phyloP scores from a whole-genome alignment of 257 asterid species.

The Cordia subcordata region DNA sequence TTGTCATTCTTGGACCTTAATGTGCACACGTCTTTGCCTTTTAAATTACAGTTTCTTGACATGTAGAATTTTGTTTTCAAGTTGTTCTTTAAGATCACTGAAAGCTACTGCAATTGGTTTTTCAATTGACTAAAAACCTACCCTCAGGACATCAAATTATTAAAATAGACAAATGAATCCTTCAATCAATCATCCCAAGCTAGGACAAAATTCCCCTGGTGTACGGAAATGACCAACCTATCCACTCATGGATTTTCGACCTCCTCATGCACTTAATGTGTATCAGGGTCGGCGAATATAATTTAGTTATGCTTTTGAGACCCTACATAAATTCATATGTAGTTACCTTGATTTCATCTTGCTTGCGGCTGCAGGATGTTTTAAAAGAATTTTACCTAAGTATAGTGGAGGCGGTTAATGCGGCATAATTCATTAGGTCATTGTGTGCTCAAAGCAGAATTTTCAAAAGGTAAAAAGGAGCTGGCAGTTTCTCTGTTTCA shows the following conservation, averaged over 20 bases:
- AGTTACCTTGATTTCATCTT: not conserved
- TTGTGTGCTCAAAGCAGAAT: constrained; percentile 87
- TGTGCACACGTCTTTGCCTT: too few species aligned
- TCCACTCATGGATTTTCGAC: constrained; percentile 96
- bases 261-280: constrained; percentile 90
- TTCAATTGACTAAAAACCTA: too few species aligned
- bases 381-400: constrained; percentile 94
- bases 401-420: constrained; percentile 93
- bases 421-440: constrained; percentile 98
- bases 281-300: constrained; percentile 59
- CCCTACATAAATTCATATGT: not conserved
- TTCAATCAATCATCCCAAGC: constrained; percentile 99
- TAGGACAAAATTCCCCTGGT: constrained; percentile 91
- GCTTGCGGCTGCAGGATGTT: constrained; percentile 59
- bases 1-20: too few species aligned
- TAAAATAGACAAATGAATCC: constrained; percentile 94
- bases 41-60: too few species aligned
- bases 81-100: too few species aligned
- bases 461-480: constrained; percentile 90
- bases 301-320: not conserved
- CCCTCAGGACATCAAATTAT: constrained; percentile 78
- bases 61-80: too few species aligned
- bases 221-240: constrained; percentile 99
- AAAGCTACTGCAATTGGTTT: too few species aligned
- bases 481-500: constrained; percentile 97